Conservation (phyloP, 768 basidiomycete species). For the Boletus sp. region DNA sequence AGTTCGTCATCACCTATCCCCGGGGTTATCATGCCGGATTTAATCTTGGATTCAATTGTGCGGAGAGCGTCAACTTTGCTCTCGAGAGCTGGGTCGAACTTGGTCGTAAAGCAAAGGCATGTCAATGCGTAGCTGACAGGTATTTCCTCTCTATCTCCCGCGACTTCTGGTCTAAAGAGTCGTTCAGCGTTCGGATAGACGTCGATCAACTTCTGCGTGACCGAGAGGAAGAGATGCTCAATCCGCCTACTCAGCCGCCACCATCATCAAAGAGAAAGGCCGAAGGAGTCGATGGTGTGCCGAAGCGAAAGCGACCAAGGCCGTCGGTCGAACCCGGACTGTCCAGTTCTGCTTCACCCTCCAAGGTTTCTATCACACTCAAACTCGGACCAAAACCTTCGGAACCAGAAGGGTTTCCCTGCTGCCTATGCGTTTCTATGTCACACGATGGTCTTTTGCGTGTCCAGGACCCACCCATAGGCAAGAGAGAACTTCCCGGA, state of each 20-base stretch:
- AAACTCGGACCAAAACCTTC: slow-evolving; percentile 64
- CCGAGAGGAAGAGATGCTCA: slow-evolving; percentile 47
- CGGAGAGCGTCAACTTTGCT: slow-evolving; percentile 96
- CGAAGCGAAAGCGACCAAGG: slow-evolving; percentile 29
- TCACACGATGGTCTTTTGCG: slow-evolving; percentile 52
- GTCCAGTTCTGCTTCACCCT: slow-evolving; percentile 11
- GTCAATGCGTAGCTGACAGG: slow-evolving; percentile 75
- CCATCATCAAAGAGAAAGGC: slow-evolving; percentile 40
- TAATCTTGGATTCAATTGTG: slow-evolving; percentile 94
- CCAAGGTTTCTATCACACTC: slow-evolving; percentile 55
- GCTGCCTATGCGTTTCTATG: slow-evolving; percentile 63
- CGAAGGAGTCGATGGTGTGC: slow-evolving; percentile 25
- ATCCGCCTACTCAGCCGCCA: slow-evolving; percentile 3
- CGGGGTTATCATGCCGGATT: slow-evolving; percentile 96
- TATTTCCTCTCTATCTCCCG: slow-evolving; percentile 24
- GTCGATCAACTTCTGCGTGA: slow-evolving; percentile 81
- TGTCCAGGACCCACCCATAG: slow-evolving; percentile 65
- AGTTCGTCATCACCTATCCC: slow-evolving; percentile 95
- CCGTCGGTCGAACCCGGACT: slow-evolving; percentile 1
- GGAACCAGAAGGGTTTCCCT: slow-evolving; percentile 57
- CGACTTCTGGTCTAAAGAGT: slow-evolving; percentile 5
- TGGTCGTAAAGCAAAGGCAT: slow-evolving; percentile 75
- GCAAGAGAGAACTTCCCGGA: slow-evolving; percentile 50
- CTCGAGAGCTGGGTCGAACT: slow-evolving; percentile 91
- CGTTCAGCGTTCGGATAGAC: slow-evolving; percentile 81